phyloP scores from a whole-genome alignment of 176 grass and related monocot genomes.

The Triticum turgidum region DNA sequence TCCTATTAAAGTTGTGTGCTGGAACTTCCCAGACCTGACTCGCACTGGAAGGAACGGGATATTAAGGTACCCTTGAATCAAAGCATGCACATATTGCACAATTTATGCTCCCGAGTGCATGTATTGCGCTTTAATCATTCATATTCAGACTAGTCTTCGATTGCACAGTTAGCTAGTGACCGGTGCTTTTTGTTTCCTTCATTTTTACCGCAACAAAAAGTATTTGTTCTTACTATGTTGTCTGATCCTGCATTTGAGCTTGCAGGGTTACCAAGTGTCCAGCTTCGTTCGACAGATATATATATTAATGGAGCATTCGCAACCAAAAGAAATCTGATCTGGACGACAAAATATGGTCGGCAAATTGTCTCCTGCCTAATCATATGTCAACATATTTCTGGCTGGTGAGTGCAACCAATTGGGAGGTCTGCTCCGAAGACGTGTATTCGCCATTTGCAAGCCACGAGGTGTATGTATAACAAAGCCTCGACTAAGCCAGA shows the following conservation, averaged over 20 bases:
- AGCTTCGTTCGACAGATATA: not conserved
- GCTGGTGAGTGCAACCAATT: not conserved
- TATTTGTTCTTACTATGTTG: not conserved
- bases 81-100: not conserved
- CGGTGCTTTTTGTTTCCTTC: not conserved
- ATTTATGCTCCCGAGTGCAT: too few species aligned
- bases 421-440: not conserved
- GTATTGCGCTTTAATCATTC: too few species aligned
- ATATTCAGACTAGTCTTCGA: not conserved
- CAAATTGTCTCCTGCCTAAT: not conserved
- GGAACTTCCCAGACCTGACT: not conserved
- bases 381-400: not conserved
- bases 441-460: not conserved
- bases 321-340: not conserved
- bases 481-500: not conserved
- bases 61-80: not conserved
- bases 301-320: not conserved
- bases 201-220: not conserved
- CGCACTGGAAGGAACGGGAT: not conserved
- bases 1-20: slow-evolving; percentile 2
- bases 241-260: not conserved
- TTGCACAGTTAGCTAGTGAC: not conserved
- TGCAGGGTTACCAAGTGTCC: not conserved
- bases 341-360: not conserved
- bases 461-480: not conserved